Conservation (phyloP, 306 rosid species). For the Elaeagnus macrophylla region DNA sequence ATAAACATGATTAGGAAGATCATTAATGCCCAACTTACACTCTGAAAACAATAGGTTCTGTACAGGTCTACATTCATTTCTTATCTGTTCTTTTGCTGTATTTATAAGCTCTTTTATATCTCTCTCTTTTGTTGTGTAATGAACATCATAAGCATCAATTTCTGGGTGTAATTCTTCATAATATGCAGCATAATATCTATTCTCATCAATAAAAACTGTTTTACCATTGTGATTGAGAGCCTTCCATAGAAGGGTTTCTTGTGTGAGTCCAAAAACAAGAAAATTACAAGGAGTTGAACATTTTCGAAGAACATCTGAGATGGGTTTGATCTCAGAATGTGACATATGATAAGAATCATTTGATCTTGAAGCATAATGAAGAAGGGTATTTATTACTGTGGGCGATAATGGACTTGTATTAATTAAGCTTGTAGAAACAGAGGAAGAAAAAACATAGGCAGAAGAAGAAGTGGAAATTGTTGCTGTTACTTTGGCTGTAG, state of each 20-base stretch:
- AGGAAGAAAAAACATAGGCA: constrained; percentile 20
- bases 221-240: constrained; percentile 79
- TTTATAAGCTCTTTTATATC: constrained; percentile 58
- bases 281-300: constrained; percentile 73
- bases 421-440: background rate
- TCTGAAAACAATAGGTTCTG: constrained; percentile 83
- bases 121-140: constrained; percentile 69
- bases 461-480: constrained; percentile 16
- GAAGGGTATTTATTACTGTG: constrained; percentile 76
- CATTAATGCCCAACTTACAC: constrained; percentile 76
- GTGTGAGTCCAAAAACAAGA: constrained; percentile 80
- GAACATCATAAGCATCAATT: constrained; percentile 83
- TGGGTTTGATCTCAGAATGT: constrained; percentile 63
- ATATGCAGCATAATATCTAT: constrained; percentile 83
- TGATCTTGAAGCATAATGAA: constrained; percentile 72
- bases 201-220: constrained; percentile 86
- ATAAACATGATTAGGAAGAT: constrained; percentile 87
- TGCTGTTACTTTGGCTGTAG: constrained; percentile 18
- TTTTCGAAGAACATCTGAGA: constrained; percentile 75
- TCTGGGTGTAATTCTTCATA: constrained; percentile 78
- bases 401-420: constrained; percentile 36
- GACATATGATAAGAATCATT: constrained; percentile 78
- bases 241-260: constrained; percentile 85
- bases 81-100: constrained; percentile 50
- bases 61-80: constrained; percentile 83